Evolutionary conservation across 164 flowering plant species (phyloP).

Genomic region (Liriodendron chinense): DNA sequence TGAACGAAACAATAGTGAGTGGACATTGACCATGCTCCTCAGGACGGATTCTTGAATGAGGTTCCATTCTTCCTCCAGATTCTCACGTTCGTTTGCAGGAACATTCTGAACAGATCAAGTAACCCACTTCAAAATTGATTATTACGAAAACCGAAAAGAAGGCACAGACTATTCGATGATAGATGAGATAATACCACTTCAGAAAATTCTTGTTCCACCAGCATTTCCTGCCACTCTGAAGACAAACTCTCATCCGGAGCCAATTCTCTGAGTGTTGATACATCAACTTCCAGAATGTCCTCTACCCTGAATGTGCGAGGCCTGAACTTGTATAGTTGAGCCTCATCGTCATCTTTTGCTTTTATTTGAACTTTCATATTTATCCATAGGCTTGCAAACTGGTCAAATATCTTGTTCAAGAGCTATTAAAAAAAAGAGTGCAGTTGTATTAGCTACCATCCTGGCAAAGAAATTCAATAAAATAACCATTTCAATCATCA

Average conservation of each 20-base stretch:
- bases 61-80: conserved; percentile 53
- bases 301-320: conserved; percentile 65
- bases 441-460: neutral
- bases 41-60: conserved; percentile 47
- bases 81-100: conserved; percentile 31
- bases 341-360: conserved; percentile 37
- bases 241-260: conserved; percentile 40
- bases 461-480: neutral
- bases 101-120: conserved; percentile 29
- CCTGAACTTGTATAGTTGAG: conserved; percentile 63
- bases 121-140: neutral
- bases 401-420: conserved; percentile 51
- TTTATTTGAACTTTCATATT: conserved; percentile 53
- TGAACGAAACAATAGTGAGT: conserved; percentile 74
- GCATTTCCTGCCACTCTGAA: conserved; percentile 70
- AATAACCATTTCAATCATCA: neutral
- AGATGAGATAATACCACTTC: conserved; percentile 33
- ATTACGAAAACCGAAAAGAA: neutral
- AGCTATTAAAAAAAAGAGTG: neutral
- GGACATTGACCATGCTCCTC: conserved; percentile 44
- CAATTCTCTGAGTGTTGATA: conserved; percentile 35
- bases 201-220: conserved; percentile 36
- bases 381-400: conserved; percentile 67
- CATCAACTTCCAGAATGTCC: conserved; percentile 57
- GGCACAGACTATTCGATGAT: neutral